Conservation (phyloP, 805 yeast species). For the Candida michaelii region DNA sequence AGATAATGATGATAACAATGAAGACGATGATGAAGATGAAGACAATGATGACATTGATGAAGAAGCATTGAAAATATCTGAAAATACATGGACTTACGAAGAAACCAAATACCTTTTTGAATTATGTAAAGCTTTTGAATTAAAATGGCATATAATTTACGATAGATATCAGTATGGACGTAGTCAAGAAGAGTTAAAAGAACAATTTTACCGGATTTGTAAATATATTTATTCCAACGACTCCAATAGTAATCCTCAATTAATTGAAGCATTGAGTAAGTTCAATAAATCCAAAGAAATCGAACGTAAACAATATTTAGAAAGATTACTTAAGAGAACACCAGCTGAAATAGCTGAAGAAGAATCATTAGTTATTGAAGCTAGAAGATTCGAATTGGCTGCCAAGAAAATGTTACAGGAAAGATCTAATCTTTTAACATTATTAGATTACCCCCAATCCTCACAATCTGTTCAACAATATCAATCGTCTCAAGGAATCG, state of each 20-base stretch:
- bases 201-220: slow-evolving; percentile 72
- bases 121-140: slow-evolving; percentile 57
- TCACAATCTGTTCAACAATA: slow-evolving; percentile 75
- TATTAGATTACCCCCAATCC: slow-evolving; percentile 83
- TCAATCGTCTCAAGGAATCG: slow-evolving; percentile 82
- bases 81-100: slow-evolving; percentile 38
- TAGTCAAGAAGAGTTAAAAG: slow-evolving; percentile 77
- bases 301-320: slow-evolving; percentile 78
- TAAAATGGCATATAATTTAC: slow-evolving; percentile 65
- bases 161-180: slow-evolving; percentile 55
- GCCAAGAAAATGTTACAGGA: slow-evolving; percentile 87
- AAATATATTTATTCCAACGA: slow-evolving; percentile 49
- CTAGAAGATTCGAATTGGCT: slow-evolving; percentile 86
- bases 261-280: slow-evolving; percentile 60
- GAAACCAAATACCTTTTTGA: slow-evolving; percentile 82
- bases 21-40: slow-evolving; percentile 9
- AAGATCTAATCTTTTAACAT: slow-evolving; percentile 70
- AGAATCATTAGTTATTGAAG: slow-evolving; percentile 89
- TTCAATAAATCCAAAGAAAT: slow-evolving; percentile 71
- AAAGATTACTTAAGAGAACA: slow-evolving; percentile 72
- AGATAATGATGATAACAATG: slow-evolving; percentile 3
- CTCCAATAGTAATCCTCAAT: slow-evolving; percentile 38
- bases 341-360: slow-evolving; percentile 99
- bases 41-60: slow-evolving; percentile 6
- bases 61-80: slow-evolving; percentile 6